Evolutionary conservation across 768 basidiomycete genomes (phyloP).

Genomic region (Phylloporus rhodoxanthus): DNA sequence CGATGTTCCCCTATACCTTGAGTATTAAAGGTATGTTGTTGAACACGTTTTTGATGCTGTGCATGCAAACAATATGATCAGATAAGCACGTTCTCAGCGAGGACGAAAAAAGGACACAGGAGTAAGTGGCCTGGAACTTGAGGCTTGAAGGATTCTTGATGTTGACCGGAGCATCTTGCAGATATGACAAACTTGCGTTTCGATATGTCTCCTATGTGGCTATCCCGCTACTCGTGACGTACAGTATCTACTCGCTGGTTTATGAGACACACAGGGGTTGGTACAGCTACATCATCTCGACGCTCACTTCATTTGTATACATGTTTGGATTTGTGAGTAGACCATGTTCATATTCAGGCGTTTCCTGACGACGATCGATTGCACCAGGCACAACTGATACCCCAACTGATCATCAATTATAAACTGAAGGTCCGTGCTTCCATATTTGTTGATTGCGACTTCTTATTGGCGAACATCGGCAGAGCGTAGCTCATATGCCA

Average conservation of each 20-base stretch:
- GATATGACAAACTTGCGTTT: conserved; percentile 91
- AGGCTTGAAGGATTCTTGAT: conserved; percentile 18
- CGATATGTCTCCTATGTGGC: conserved; percentile 89
- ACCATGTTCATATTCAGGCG: background rate
- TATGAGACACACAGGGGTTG: conserved; percentile 86
- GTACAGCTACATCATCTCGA: conserved; percentile 95
- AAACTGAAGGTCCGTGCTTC: conserved; percentile 71
- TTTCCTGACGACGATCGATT: conserved; percentile 13
- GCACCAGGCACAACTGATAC: conserved; percentile 72
- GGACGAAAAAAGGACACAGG: conserved; percentile 96
- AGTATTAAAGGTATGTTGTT: conserved; percentile 65
- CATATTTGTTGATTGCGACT: conserved; percentile 4
- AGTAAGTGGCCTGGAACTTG: conserved; percentile 46
- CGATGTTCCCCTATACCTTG: conserved; percentile 70
- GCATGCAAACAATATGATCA: conserved; percentile 17
- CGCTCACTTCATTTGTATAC: conserved; percentile 87
- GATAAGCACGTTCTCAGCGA: conserved; percentile 97
- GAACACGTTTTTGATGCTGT: conserved; percentile 12
- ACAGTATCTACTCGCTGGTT: conserved; percentile 74
- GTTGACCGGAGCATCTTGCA: conserved; percentile 24
- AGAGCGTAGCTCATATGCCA: conserved; percentile 97
- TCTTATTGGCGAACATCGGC: conserved; percentile 11
- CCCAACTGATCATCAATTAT: conserved; percentile 93
- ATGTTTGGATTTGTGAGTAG: conserved; percentile 95
- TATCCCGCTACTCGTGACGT: conserved; percentile 70